Percentiles rank a stretch among this genome's conserved stretches.
phyloP scores from a whole-genome alignment of 1,284 basidiomycete species.

The Phellinidium pouzarii region DNA sequence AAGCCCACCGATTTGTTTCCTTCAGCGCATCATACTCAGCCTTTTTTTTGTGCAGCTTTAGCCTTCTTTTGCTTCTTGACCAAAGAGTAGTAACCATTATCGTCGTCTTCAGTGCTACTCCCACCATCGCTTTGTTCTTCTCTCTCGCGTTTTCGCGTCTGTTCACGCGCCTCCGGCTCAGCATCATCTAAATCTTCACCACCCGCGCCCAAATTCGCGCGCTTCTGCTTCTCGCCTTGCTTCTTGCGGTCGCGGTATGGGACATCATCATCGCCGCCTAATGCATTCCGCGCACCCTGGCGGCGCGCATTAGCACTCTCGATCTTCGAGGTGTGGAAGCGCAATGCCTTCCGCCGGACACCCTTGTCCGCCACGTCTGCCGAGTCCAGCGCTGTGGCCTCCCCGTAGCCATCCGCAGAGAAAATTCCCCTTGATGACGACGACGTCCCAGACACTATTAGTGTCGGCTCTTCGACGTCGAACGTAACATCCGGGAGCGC shows the following conservation, averaged over 20 bases:
- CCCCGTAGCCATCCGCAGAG: constrained; percentile 40
- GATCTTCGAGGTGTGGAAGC: constrained; percentile 83
- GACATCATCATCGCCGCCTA: constrained; percentile 85
- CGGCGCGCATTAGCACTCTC: constrained; percentile 68
- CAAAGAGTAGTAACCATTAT: constrained; percentile 82
- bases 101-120: constrained; percentile 32
- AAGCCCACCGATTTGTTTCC: constrained; percentile 54
- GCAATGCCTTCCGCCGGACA: constrained; percentile 69
- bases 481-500: constrained; percentile 39
- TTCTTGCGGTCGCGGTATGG: constrained; percentile 69
- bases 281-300: constrained; percentile 58
- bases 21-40: constrained; percentile 68
- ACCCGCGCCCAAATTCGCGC: constrained; percentile 40
- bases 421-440: constrained; percentile 24
- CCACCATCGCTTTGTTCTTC: constrained; percentile 37
- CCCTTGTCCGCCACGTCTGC: constrained; percentile 79
- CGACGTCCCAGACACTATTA: constrained; percentile 29
- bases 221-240: constrained; percentile 48
- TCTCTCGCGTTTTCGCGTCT: constrained; percentile 38
- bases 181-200: constrained; percentile 64
- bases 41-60: constrained; percentile 73
- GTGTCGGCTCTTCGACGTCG: constrained; percentile 64
- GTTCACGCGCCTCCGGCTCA: constrained; percentile 43
- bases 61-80: constrained; percentile 70
- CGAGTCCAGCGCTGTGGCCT: constrained; percentile 59